phyloP scores from a whole-genome alignment of 805 yeast species.

The Metschnikowia proteae region DNA sequence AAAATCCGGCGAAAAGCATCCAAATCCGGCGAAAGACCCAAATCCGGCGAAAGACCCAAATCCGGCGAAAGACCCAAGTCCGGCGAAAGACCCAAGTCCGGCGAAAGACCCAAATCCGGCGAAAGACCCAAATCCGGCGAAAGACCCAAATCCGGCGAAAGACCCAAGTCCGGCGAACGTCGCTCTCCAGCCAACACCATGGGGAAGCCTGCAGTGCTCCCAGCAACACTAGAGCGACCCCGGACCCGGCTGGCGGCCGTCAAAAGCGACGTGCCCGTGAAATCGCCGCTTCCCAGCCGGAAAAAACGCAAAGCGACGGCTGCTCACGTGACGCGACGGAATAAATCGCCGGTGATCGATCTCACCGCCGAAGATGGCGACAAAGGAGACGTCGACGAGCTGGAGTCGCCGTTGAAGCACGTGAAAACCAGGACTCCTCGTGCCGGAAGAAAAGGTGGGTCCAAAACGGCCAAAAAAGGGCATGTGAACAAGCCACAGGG shows the following conservation, averaged over 20 bases:
- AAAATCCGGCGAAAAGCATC: too few species aligned
- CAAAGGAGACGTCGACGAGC: not conserved
- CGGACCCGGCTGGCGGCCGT: slow-evolving; percentile 13
- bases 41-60: too few species aligned
- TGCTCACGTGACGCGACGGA: not conserved
- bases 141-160: too few species aligned
- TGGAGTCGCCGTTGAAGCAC: slow-evolving; percentile 9
- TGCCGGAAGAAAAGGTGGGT: not conserved
- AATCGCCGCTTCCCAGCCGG: not conserved
- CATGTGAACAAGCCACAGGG: not conserved
- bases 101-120: too few species aligned
- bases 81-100: too few species aligned
- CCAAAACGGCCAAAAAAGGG: not conserved
- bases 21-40: too few species aligned
- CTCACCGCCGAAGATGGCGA: slow-evolving; percentile 12
- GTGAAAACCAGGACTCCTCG: not conserved
- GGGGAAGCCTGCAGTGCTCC: not conserved
- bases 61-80: too few species aligned
- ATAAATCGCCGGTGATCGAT: slow-evolving; percentile 16
- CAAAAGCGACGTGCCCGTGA: slow-evolving; percentile 1
- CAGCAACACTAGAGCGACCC: slow-evolving; percentile 8
- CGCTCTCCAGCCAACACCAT: not conserved
- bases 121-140: too few species aligned
- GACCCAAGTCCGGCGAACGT: too few species aligned
- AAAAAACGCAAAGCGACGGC: slow-evolving; percentile 4